phyloP scores from a whole-genome alignment of 495 filamentous ascomycete species.

The Paragyromitra xinjiangensis region DNA sequence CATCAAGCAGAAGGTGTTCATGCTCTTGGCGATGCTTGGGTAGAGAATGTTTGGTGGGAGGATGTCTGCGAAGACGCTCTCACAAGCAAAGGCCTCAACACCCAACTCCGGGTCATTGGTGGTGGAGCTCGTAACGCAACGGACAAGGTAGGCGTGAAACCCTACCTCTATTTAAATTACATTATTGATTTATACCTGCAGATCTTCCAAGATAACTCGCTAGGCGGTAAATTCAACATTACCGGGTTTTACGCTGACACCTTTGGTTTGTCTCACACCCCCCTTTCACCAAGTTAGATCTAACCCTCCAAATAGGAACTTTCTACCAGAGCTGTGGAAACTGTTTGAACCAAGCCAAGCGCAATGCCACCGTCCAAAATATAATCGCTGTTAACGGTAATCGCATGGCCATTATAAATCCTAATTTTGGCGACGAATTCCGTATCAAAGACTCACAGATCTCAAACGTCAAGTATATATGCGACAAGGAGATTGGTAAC shows the following conservation, averaged over 20 bases:
- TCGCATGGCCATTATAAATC: conserved; percentile 61
- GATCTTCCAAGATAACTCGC: conserved; percentile 71
- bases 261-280: conserved; percentile 57
- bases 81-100: conserved; percentile 59
- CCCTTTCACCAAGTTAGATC: background rate
- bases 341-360: conserved; percentile 57
- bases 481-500: conserved; percentile 46
- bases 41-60: conserved; percentile 66
- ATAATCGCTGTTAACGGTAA: conserved; percentile 63
- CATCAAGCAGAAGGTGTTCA: conserved; percentile 48
- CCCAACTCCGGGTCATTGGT: conserved; percentile 61
- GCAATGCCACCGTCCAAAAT: conserved; percentile 61
- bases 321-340: conserved; percentile 65
- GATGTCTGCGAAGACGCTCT: conserved; percentile 65
- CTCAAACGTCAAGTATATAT: conserved; percentile 41
- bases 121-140: conserved; percentile 67
- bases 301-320: conserved; percentile 13
- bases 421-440: conserved; percentile 52
- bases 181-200: background rate
- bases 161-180: background rate
- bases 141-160: conserved; percentile 62
- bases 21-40: conserved; percentile 48
- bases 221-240: conserved; percentile 65
- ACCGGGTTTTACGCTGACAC: conserved; percentile 66
- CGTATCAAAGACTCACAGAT: conserved; percentile 58